Evolutionary conservation across 768 basidiomycete species (phyloP), one percentile per base, ranked within the genome.

Genomic region (Coprinellus micaceus): DNA sequence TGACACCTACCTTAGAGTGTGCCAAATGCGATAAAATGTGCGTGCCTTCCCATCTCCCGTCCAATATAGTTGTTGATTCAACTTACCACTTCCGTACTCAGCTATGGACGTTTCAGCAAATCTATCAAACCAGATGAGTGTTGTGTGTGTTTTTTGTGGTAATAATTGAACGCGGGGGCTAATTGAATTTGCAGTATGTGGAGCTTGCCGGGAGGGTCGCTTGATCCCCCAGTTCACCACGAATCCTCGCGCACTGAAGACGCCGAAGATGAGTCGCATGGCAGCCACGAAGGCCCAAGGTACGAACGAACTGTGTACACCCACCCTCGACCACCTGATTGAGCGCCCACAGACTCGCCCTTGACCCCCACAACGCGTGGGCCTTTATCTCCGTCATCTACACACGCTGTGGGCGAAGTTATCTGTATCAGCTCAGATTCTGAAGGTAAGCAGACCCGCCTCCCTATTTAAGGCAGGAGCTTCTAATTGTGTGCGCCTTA

Each of bases 21-120:
- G 70, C 77, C 30, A 71, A 79, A 41, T 91, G 89, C 59, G 69
- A 71, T 25, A 84, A 87, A 60, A 77, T 82, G 87, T 89, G n/a
- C 9, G 17, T 12, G 26, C 39, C 40, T 37, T 2, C 53, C 21
- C 39, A n/a, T n/a, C n/a, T n/a, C n/a, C n/a, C n/a, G n/a, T n/a
- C n/a, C n/a, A n/a, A n/a, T n/a, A n/a, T n/a, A n/a, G n/a, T n/a
- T n/a, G n/a, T n/a, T n/a, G n/a, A n/a, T 53, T 30, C 24, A 57
- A 22, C 55, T 59, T 47, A 24, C 37, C 25, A 41, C 10, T 37
- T 36, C 26, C 33, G 15, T 26, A 15, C 48, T 19, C 59, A 89
- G 88, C 51, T 90, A 90, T 63, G 88, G 88, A 15, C 81, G 88
- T 29, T 83, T 84, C 62, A 85, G 81, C 64, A 90, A 86, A 58